Conservation (phyloP, 176 grass and related monocot species). For the Aegilops tauschii region DNA sequence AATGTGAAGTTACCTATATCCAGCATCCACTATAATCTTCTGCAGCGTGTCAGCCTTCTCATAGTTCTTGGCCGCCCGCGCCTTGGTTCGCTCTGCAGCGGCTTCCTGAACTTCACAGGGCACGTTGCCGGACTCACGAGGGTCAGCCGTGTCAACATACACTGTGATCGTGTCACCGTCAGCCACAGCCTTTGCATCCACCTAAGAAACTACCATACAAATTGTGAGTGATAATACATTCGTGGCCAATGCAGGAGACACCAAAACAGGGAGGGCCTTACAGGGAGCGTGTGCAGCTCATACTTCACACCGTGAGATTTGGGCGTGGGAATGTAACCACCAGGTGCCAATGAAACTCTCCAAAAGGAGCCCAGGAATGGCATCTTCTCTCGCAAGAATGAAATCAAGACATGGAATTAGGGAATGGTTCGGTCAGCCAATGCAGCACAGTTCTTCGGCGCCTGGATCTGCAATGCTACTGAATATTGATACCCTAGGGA, state of each 20-base stretch:
- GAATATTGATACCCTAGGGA: neutral
- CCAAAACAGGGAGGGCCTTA: slow-evolving; percentile 38
- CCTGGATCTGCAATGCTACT: neutral
- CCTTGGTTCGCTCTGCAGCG: slow-evolving; percentile 16
- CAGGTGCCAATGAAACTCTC: slow-evolving; percentile 2
- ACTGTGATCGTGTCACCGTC: slow-evolving; percentile 85
- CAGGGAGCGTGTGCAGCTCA: slow-evolving; percentile 80
- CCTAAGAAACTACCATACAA: slow-evolving; percentile 31
- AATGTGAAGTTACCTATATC: slow-evolving; percentile 56
- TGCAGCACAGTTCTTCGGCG: neutral
- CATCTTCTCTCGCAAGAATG: neutral
- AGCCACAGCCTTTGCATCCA: slow-evolving; percentile 56
- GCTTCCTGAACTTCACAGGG: slow-evolving; percentile 39
- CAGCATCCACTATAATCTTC: slow-evolving; percentile 61
- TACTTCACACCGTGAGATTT: slow-evolving; percentile 55
- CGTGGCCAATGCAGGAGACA: neutral
- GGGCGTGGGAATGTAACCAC: neutral
- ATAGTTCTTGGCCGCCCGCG: slow-evolving; percentile 32
- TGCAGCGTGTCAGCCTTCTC: slow-evolving; percentile 49
- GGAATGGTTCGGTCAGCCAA: neutral
- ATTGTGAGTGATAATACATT: neutral
- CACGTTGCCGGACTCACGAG: slow-evolving; percentile 43
- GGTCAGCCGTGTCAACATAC: slow-evolving; percentile 42
- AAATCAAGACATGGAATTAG: neutral
- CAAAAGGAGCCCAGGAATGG: slow-evolving; percentile 5